Evolutionary conservation across 352 stramenopile genomes (phyloP).

Genomic region (Phytophthora pluvialis): DNA sequence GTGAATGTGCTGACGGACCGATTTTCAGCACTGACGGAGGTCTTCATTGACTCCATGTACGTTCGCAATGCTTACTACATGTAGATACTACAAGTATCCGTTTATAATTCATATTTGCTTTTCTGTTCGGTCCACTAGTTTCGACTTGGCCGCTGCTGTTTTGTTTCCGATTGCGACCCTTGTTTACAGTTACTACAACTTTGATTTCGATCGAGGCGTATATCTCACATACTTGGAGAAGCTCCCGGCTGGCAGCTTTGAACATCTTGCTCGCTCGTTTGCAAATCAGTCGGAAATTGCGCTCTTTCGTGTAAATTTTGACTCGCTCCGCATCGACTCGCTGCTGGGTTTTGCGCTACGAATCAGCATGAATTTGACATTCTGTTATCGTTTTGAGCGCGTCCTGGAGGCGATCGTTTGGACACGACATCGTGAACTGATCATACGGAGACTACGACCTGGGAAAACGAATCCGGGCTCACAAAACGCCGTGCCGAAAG

Average conservation of each 20-base stretch:
- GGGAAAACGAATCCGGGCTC: neutral
- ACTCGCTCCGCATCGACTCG: conserved; percentile 37
- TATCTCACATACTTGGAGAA: conserved; percentile 32
- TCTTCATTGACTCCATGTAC: conserved; percentile 25
- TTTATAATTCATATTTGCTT: too few relatives aligned
- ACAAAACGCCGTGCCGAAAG: conserved; percentile 29
- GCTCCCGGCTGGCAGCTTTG: conserved; percentile 31
- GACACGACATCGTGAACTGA: conserved; percentile 14
- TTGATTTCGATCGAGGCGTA: conserved; percentile 38
- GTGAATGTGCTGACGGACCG: conserved; percentile 21
- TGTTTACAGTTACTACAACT: conserved; percentile 38
- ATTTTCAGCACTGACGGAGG: conserved; percentile 31
- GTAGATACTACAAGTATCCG: too few relatives aligned
- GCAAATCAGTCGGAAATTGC: conserved; percentile 41
- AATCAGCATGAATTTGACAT: neutral
- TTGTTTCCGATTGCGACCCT: conserved; percentile 37
- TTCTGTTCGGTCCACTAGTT: neutral
- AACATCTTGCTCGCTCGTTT: conserved; percentile 37
- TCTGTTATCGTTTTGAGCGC: conserved; percentile 31
- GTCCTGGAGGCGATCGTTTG: conserved; percentile 21
- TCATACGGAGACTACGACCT: conserved; percentile 8
- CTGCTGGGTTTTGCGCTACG: conserved; percentile 32
- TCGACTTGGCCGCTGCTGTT: conserved; percentile 31
- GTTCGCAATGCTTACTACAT: neutral
- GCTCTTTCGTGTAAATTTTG: conserved; percentile 36